These are phyloP conservation scores for Kokia cookei DNA, from an alignment of 441 rosid genomes.

Conservation along the genomic window DNA sequence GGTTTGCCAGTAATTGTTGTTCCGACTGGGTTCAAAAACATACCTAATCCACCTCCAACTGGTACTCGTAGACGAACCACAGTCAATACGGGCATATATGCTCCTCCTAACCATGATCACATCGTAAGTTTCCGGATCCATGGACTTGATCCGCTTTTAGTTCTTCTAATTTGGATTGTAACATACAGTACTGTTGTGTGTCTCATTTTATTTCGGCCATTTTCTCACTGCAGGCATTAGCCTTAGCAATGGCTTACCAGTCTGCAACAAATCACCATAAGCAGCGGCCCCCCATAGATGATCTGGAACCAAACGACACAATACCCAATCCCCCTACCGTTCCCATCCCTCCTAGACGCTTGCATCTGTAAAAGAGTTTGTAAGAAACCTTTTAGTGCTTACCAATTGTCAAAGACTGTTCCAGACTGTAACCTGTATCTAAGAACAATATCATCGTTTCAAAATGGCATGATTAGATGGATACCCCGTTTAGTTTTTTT, in stretches of 20 bases:
- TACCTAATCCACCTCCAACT: conserved; percentile 43
- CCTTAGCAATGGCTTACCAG: conserved; percentile 89
- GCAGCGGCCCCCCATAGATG: conserved; percentile 67
- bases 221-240: conserved; percentile 54
- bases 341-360: conserved; percentile 37
- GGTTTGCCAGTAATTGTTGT: conserved; percentile 74
- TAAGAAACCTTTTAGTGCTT: background rate
- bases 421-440: background rate
- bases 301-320: conserved; percentile 54
- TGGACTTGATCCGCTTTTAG: background rate
- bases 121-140: conserved; percentile 38
- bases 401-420: background rate
- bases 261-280: conserved; percentile 65
- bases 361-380: conserved; percentile 22
- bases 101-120: conserved; percentile 76
- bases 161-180: background rate
- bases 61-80: conserved; percentile 55
- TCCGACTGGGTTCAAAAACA: conserved; percentile 55
- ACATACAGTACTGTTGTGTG: background rate
- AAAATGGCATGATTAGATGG: background rate
- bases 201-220: background rate
- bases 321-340: conserved; percentile 38
- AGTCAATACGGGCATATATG: conserved; percentile 64
- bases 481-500: background rate
- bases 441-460: background rate